Evolutionary conservation across 2,329 filamentous ascomycete genomes (phyloP).

Genomic region (Nemania serpens): DNA sequence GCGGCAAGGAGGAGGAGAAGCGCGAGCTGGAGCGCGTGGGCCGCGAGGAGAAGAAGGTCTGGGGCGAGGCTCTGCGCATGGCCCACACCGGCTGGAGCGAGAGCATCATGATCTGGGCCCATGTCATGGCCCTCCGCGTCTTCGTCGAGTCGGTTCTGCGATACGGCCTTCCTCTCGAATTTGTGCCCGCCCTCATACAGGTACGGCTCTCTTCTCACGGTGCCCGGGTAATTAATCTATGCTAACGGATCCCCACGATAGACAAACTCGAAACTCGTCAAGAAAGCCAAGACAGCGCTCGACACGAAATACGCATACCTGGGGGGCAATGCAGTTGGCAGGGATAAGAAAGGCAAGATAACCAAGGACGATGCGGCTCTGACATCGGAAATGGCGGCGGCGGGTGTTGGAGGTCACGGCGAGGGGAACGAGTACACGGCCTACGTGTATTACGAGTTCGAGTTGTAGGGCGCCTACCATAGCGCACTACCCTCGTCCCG

Average conservation of each 20-base stretch:
- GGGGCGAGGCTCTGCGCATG: slow-evolving; percentile 86
- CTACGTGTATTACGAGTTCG: slow-evolving; percentile 96
- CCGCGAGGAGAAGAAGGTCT: slow-evolving; percentile 87
- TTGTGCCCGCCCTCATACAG: slow-evolving; percentile 82
- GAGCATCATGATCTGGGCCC: slow-evolving; percentile 93
- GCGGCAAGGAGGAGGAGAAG: slow-evolving; percentile 85
- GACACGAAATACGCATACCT: slow-evolving; percentile 89
- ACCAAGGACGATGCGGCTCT: slow-evolving; percentile 84
- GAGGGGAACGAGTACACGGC: slow-evolving; percentile 88
- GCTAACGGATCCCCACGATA: slow-evolving; percentile 44
- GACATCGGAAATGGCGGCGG: slow-evolving; percentile 82
- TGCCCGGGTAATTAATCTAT: background rate
- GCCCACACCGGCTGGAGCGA: slow-evolving; percentile 94
- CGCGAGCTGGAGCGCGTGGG: slow-evolving; percentile 81
- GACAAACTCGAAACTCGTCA: slow-evolving; percentile 80
- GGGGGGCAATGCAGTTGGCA: slow-evolving; percentile 89
- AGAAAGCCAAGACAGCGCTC: slow-evolving; percentile 78
- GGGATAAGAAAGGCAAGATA: slow-evolving; percentile 91
- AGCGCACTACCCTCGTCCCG: background rate
- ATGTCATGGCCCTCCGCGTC: slow-evolving; percentile 86
- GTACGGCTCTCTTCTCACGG: slow-evolving; percentile 56
- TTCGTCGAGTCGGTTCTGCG: slow-evolving; percentile 98
- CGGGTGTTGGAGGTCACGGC: slow-evolving; percentile 59
- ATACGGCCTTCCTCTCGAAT: slow-evolving; percentile 90
- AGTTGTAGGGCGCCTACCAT: slow-evolving; percentile 55